Base-by-base conservation (phyloP, 768 basidiomycete species). In the Auricularia auricula-judae region DNA sequence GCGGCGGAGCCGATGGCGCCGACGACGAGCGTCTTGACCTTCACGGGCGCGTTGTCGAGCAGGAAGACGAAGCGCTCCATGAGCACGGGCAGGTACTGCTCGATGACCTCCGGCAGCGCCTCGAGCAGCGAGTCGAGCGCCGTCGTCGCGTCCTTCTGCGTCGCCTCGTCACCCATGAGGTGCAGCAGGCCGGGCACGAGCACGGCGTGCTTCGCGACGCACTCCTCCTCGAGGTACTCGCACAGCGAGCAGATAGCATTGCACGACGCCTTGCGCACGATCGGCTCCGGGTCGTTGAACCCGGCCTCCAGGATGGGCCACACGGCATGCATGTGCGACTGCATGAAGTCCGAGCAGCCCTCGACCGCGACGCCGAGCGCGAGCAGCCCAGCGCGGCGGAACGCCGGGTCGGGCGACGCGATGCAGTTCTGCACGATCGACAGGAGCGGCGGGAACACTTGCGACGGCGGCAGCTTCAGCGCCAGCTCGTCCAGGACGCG, bases 1-100 rank as follows among this genome's bases (percentile, higher is more conserved):
- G 97, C 96, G 42, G 97, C 96, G 68, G 93, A 95, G 42, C 97
- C 97, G 69, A 99, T 98, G 21, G 97, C 97, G 7, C 96, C 96
- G 66, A 93, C 95, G 68, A 98, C 92, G 68, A 98, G 94, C 54
- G 91, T 82, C 78, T 98, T 96, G 75, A 98, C 87, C 36, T 86
- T 72, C 66, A 90, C 77, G n/a, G 93, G 88, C 0, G 93, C 93
- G 18, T 83, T 87, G 70, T 93, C 89, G 64, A 99, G 85, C 29
- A 99, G 83, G 65, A 85, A 85, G 51, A 86, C 84, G 63, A 99
- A 89, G 58, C 90, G 87, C 68, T 93, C 90, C 97, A 99, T 98
- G 71, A 99, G 93, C 65, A 91, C 83, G 63, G 84, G 84, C 59
- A 99, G 85, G 78, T 99, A 98, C 72, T 89, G 87, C 66, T 89